phyloP scores from a whole-genome alignment of 177 flowering plant species.

The Vitis hybrid region DNA sequence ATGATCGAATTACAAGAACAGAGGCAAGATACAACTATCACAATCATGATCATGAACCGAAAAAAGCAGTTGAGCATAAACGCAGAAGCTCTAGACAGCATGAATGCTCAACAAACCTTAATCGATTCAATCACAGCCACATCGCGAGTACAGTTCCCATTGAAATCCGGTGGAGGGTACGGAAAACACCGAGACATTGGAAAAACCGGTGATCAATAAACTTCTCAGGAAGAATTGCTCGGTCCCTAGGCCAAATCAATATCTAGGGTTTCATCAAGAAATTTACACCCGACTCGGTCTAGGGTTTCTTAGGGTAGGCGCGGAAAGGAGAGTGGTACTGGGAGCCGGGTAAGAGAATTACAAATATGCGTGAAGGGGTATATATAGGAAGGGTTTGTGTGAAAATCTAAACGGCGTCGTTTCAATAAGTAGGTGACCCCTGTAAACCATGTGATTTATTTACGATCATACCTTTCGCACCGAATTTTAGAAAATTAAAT shows the following conservation, averaged over 20 bases:
- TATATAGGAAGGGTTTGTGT: too few relatives aligned
- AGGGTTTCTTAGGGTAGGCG: not conserved
- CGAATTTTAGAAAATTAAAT: too few relatives aligned
- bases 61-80: constrained; percentile 3
- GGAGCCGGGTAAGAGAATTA: too few relatives aligned
- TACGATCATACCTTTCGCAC: too few relatives aligned
- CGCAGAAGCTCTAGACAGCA: not conserved
- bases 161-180: constrained; percentile 38
- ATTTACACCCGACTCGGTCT: not conserved
- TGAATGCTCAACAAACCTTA: constrained; percentile 38
- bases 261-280: not conserved
- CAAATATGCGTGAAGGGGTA: too few relatives aligned
- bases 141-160: constrained; percentile 21
- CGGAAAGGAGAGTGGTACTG: too few relatives aligned
- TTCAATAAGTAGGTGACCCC: too few relatives aligned
- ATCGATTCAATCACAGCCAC: constrained; percentile 42
- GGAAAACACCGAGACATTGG: constrained; percentile 46
- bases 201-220: not conserved
- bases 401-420: too few relatives aligned
- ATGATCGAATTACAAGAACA: not conserved
- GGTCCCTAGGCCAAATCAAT: not conserved
- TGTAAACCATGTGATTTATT: too few relatives aligned
- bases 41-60: not conserved
- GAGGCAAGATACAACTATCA: not conserved
- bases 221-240: not conserved